Percentiles rank a stretch among this genome's conserved stretches.
phyloP scores from a whole-genome alignment of 2,329 filamentous ascomycete species.

The Cordyceps fumosorosea region DNA sequence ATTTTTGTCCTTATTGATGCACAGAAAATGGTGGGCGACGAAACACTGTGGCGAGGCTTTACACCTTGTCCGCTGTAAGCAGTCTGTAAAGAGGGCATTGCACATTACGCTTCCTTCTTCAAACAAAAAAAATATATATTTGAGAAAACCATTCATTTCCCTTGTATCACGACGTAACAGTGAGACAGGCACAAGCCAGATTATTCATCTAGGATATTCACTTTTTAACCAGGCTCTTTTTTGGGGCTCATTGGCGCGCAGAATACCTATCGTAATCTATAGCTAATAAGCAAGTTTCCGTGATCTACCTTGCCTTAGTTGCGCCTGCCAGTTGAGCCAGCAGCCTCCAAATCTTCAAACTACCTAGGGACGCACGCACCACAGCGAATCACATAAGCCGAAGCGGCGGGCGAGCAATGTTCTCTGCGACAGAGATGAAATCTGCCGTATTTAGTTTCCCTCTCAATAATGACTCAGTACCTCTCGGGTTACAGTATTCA shows the following conservation, averaged over 20 bases:
- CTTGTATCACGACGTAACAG: background rate
- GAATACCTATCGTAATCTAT: background rate
- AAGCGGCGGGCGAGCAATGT: background rate
- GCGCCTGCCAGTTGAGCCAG: background rate
- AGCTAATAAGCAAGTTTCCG: background rate
- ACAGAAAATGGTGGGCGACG: conserved; percentile 28
- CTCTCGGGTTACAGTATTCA: conserved; percentile 23
- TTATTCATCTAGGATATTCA: background rate
- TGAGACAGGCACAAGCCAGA: background rate
- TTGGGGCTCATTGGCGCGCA: background rate
- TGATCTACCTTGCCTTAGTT: background rate
- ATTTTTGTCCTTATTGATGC: conserved; percentile 37
- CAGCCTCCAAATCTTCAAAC: background rate
- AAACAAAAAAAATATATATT: conserved; percentile 27
- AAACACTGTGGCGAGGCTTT: conserved; percentile 30
- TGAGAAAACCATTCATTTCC: conserved; percentile 12
- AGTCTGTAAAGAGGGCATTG: conserved; percentile 31
- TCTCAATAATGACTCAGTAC: background rate
- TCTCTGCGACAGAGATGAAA: background rate
- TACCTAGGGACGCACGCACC: background rate
- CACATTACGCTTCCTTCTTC: conserved; percentile 35
- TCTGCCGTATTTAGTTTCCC: background rate
- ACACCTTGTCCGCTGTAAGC: conserved; percentile 32
- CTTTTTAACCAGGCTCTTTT: background rate
- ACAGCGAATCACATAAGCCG: background rate